Conservation (phyloP, 148 eudicot species). For the Suaeda aralocaspica region DNA sequence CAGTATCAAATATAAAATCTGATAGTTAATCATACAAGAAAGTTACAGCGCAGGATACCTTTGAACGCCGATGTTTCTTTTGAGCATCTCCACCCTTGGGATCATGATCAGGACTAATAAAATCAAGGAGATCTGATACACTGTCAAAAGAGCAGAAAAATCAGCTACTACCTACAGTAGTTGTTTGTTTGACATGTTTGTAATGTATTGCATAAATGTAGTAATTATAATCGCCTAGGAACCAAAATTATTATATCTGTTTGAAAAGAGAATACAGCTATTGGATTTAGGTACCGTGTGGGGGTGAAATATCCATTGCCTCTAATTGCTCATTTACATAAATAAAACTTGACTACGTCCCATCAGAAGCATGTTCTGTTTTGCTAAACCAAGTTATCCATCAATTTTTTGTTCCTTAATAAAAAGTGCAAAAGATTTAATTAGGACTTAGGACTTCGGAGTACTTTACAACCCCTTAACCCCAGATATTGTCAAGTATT, state of each 20-base stretch:
- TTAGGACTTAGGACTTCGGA: no score
- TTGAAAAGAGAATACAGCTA: not conserved
- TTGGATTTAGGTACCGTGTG: not conserved
- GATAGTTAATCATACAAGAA: not conserved
- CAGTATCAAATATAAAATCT: not conserved
- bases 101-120: constrained; percentile 79
- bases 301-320: not conserved
- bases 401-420: not conserved
- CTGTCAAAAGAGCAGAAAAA: constrained; percentile 39
- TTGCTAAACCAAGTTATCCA: not conserved
- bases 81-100: constrained; percentile 66
- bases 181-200: constrained; percentile 9
- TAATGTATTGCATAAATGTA: not conserved
- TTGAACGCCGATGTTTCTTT: constrained; percentile 74
- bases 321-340: not conserved
- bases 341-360: not conserved
- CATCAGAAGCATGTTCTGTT: not conserved
- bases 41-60: constrained; percentile 42
- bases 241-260: not conserved
- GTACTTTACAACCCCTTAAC: not conserved
- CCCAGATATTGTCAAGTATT: not conserved
- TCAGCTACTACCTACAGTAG: constrained; percentile 12
- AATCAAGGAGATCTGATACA: constrained; percentile 98
- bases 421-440: not conserved
- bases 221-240: not conserved